phyloP scores from a whole-genome alignment of 371 early-diverging fungal species.

The Rhizopus stolonifer region DNA sequence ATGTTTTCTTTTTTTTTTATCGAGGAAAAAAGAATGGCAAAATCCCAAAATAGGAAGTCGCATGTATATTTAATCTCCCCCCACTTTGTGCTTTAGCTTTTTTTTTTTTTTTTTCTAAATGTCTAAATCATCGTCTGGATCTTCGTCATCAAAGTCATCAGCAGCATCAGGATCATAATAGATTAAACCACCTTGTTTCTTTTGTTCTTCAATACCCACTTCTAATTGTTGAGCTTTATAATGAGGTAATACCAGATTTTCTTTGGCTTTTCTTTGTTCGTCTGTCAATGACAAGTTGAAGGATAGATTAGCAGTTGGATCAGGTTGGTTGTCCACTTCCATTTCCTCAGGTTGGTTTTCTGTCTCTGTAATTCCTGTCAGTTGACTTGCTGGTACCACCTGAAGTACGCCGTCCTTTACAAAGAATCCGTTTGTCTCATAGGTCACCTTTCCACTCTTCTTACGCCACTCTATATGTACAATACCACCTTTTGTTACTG shows the following conservation, averaged over 20 bases:
- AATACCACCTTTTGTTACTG: conserved; percentile 27
- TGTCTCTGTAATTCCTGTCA: conserved; percentile 20
- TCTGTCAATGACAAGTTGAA: conserved; percentile 87
- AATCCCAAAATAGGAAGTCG: conserved; percentile 4
- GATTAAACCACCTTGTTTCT: conserved; percentile 34
- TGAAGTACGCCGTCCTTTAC: conserved; percentile 9
- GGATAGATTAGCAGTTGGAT: conserved; percentile 62
- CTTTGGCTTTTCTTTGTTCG: conserved; percentile 75
- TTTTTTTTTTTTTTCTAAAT: conserved; percentile 41
- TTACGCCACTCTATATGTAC: conserved; percentile 45
- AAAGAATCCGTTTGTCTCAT: conserved; percentile 37
- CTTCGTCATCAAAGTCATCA: conserved; percentile 81
- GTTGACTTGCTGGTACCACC: conserved; percentile 21
- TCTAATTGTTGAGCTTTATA: conserved; percentile 66
- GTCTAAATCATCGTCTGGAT: conserved; percentile 81
- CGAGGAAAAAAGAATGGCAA: background rate
- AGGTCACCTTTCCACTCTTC: conserved; percentile 47
- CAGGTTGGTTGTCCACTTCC: conserved; percentile 17
- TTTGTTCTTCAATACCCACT: conserved; percentile 13
- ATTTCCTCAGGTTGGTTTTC: conserved; percentile 13
- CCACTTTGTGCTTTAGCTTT: background rate
- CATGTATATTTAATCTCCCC: background rate
- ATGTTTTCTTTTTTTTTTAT: conserved; percentile 3
- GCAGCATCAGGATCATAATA: conserved; percentile 72
- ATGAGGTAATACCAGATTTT: conserved; percentile 78